A percentile compares a stretch with the other conserved stretches of the same genome.
Evolutionary conservation across 306 rosid species (phyloP).

Genomic region (Corylus americana): DNA sequence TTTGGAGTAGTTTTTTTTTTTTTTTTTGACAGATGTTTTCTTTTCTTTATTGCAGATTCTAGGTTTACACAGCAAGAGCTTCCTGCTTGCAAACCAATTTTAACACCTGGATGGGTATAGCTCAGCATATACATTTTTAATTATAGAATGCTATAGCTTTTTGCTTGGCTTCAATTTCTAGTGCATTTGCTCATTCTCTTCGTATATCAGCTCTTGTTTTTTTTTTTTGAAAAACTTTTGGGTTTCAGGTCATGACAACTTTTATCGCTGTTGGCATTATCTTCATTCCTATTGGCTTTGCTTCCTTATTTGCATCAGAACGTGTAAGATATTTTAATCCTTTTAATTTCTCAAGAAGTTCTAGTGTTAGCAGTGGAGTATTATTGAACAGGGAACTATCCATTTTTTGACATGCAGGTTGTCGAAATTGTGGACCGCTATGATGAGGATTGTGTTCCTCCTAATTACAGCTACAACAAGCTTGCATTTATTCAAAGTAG

Average conservation of each 20-base stretch:
- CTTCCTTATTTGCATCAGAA: slow-evolving; percentile 71
- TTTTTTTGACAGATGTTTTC: neutral
- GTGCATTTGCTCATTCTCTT: slow-evolving; percentile 1
- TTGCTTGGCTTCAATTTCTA: neutral
- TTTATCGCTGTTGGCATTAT: slow-evolving; percentile 58
- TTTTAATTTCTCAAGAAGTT: slow-evolving; percentile 1
- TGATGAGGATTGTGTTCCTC: slow-evolving; percentile 61
- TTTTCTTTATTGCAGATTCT: slow-evolving; percentile 59
- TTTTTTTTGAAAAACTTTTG: neutral
- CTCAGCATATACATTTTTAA: slow-evolving; percentile 12
- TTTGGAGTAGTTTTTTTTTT: neutral
- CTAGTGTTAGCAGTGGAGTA: slow-evolving; percentile 1
- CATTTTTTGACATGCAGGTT: slow-evolving; percentile 52
- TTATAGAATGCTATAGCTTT: slow-evolving; percentile 2
- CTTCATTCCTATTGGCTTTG: slow-evolving; percentile 75
- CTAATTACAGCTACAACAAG: slow-evolving; percentile 20
- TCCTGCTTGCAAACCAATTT: slow-evolving; percentile 90
- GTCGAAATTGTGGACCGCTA: slow-evolving; percentile 59
- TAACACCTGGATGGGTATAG: slow-evolving; percentile 84
- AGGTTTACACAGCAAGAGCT: slow-evolving; percentile 89
- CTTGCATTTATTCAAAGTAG: slow-evolving; percentile 50
- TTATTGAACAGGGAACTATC: neutral
- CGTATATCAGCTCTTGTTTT: neutral
- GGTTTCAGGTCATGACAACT: slow-evolving; percentile 60
- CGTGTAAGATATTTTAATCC: slow-evolving; percentile 38